Evolutionary conservation across 2,329 filamentous ascomycete species (phyloP), one percentile per base, ranked within the genome.

Genomic region (Conoideocrella luteorostrata): DNA sequence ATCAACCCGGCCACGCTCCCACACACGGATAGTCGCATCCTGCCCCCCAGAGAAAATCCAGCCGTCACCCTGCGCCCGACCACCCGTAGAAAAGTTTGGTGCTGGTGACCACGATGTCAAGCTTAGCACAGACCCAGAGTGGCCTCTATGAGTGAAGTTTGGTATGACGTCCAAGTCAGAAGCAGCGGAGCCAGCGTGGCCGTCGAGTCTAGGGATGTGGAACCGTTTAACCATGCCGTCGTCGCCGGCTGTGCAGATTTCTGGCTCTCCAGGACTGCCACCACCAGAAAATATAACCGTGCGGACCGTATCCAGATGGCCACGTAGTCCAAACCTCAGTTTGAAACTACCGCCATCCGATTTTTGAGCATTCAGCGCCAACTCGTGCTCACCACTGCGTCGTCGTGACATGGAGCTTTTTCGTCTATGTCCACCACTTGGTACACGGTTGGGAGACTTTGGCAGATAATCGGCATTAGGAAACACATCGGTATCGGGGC

Each of bases 31-130:
- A 6, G 88, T 95, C 15, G 87, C 82, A 64, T 98, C 93, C 62
- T 96, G 89, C 4, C 93, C 93, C 48, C 93, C 93, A 5, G 91
- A 97, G 65, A 98, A 98, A 52, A 98, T 90, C 93, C 93, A 98
- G 22, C 93, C 93, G 55, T 97, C 93, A 24, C 91, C 91, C 55
- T 86, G 81, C 7, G 87, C 88, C 50, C 90, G 81, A 6, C 90
- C 89, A 28, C 90, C 88, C 15, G 88, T 94, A 7, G 88, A 86
- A 61, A 96, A 95, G 58, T 87, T 93, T 21, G 87, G 86, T 2
- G 88, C 84, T 2, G 88, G 83, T 2, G 88, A 89, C 74, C 88
- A 96, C 4, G 91, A 86, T 0, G 91, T 84, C 21, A 98, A 69
- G 34, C 81, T 88, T 32, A 94, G 86, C 3, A 98, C 90, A 3